Evolutionary conservation across 176 grass and related monocot species (phyloP).

Genomic region (Dactylis glomerata): DNA sequence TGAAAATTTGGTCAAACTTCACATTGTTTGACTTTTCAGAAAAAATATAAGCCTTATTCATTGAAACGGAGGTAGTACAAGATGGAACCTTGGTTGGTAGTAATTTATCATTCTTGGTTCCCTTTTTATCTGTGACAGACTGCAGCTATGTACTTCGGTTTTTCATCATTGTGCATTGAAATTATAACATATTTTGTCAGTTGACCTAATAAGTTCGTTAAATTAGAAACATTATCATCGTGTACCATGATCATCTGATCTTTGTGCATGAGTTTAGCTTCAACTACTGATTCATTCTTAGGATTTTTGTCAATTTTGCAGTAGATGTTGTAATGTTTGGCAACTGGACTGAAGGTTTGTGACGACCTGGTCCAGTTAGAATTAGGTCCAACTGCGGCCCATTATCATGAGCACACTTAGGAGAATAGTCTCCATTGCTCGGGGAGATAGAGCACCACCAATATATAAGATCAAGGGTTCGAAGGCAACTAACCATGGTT

Average conservation of each 20-base stretch:
- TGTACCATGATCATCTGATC: not conserved
- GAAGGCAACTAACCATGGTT: not conserved
- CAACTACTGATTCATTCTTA: not conserved
- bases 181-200: not conserved
- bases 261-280: conserved; percentile 1
- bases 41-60: too few relatives aligned
- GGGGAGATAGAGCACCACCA: not conserved
- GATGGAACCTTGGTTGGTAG: not conserved
- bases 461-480: not conserved
- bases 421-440: not conserved
- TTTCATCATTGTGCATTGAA: not conserved
- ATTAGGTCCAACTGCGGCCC: not conserved
- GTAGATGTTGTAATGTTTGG: not conserved
- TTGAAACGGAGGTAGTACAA: not conserved
- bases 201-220: not conserved
- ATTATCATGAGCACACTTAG: not conserved
- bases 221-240: not conserved
- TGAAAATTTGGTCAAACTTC: too few relatives aligned
- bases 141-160: not conserved
- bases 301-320: not conserved
- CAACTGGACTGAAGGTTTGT: not conserved
- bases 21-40: too few relatives aligned
- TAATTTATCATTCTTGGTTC: not conserved
- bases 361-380: not conserved
- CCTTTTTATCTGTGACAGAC: not conserved